Evolutionary conservation across 225 moss, liverwort and hornwort genomes (phyloP).

Genomic region (Asterella californica): DNA sequence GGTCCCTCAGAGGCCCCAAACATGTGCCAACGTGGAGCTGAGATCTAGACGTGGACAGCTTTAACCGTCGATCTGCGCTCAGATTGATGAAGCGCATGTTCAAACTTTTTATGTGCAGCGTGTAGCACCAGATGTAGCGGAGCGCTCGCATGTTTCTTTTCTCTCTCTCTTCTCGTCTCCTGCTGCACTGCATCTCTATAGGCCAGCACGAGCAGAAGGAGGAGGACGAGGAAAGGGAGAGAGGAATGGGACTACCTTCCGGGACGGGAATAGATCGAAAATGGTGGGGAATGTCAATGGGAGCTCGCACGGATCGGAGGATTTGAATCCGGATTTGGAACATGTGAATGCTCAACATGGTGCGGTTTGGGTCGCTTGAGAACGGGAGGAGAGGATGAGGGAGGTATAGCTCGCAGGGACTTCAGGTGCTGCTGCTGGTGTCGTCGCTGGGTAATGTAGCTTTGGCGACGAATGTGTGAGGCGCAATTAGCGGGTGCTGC

Average conservation of each 20-base stretch:
- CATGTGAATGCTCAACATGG: not conserved
- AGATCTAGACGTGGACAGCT: not conserved
- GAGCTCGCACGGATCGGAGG: not conserved
- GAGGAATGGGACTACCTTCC: not conserved
- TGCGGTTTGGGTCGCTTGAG: not conserved
- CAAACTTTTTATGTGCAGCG: not conserved
- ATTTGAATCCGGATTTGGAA: not conserved
- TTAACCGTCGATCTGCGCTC: not conserved
- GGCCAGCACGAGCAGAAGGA: not conserved
- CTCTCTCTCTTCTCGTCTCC: not conserved
- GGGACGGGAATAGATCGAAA: too few species aligned
- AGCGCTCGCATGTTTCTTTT: not conserved
- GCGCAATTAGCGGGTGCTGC: not conserved
- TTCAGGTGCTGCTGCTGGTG: not conserved
- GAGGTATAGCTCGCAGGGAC: not conserved
- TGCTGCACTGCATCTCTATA: not conserved
- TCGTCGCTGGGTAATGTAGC: not conserved
- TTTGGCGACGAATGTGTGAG: conserved; percentile 5
- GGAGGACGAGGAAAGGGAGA: not conserved
- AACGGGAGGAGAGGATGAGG: too few species aligned
- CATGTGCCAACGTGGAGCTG: not conserved
- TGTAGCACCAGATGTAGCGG: not conserved
- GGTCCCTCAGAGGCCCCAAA: not conserved
- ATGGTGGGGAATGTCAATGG: conserved; percentile 11
- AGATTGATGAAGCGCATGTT: conserved; percentile 7